Percentiles rank a stretch among this genome's conserved stretches.
phyloP scores from a whole-genome alignment of 208 protist species.

The Histomonas meleagridis region DNA sequence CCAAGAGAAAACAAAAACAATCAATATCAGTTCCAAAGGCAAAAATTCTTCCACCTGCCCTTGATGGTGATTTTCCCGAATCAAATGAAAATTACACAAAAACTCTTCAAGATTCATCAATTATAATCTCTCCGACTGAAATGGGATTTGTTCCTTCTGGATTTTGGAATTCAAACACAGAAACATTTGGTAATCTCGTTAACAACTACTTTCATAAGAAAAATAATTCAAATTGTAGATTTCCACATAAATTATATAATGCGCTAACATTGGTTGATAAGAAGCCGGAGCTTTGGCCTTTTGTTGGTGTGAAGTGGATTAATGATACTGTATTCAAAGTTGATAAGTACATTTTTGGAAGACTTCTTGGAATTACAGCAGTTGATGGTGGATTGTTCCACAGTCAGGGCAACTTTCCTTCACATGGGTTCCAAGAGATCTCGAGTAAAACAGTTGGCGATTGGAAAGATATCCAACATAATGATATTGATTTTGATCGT shows the following conservation, averaged over 20 bases:
- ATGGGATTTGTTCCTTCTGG: neutral
- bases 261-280: neutral
- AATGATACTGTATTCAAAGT: slow-evolving; percentile 9
- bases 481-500: neutral
- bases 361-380: neutral
- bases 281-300: neutral
- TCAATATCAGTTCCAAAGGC: too few species aligned
- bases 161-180: neutral
- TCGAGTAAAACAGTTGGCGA: neutral
- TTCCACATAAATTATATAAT: slow-evolving; percentile 24
- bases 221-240: slow-evolving; percentile 2
- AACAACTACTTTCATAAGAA: slow-evolving; percentile 3
- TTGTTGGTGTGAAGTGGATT: neutral
- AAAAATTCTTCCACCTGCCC: neutral
- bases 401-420: slow-evolving; percentile 23
- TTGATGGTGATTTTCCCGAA: neutral
- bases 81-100: neutral
- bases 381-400: slow-evolving; percentile 18
- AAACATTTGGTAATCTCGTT: neutral
- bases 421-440: neutral
- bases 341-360: slow-evolving; percentile 23
- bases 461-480: neutral
- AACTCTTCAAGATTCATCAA: neutral
- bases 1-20: too few species aligned
- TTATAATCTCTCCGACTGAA: neutral